Conservation (phyloP, 1,139 yeast genomes). For the Pichia sp. region DNA sequence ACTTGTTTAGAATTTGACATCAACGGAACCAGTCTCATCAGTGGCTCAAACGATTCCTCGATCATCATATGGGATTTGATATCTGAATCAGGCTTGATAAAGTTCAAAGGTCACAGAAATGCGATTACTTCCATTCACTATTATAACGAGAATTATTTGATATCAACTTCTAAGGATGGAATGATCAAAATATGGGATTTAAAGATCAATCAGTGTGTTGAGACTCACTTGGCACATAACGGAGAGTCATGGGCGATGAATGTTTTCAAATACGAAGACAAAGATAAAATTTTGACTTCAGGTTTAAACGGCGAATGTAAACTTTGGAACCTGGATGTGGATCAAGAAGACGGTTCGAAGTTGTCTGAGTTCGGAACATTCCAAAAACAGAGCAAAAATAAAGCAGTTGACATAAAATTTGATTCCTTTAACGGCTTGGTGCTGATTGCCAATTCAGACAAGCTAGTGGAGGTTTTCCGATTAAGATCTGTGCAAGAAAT, state of each 20-base stretch:
- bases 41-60: slow-evolving; percentile 82
- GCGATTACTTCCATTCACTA: slow-evolving; percentile 72
- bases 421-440: slow-evolving; percentile 48
- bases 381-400: slow-evolving; percentile 74
- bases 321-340: slow-evolving; percentile 68
- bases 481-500: slow-evolving; percentile 76
- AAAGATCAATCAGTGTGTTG: slow-evolving; percentile 83
- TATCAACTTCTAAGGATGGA: slow-evolving; percentile 86
- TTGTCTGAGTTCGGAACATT: slow-evolving; percentile 61
- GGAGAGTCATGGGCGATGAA: slow-evolving; percentile 88
- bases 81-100: slow-evolving; percentile 82
- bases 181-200: slow-evolving; percentile 90
- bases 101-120: slow-evolving; percentile 85
- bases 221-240: slow-evolving; percentile 89
- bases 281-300: slow-evolving; percentile 55
- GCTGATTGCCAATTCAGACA: slow-evolving; percentile 72
- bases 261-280: slow-evolving; percentile 37
- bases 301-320: slow-evolving; percentile 81
- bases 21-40: slow-evolving; percentile 78
- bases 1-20: slow-evolving; percentile 65
- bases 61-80: slow-evolving; percentile 94
- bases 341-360: slow-evolving; percentile 39
- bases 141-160: slow-evolving; percentile 60
- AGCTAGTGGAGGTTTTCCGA: slow-evolving; percentile 78
- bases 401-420: slow-evolving; percentile 64